Evolutionary conservation across 75 land plant genomes (phyloP).

Genomic region (Azolla pinnata): DNA sequence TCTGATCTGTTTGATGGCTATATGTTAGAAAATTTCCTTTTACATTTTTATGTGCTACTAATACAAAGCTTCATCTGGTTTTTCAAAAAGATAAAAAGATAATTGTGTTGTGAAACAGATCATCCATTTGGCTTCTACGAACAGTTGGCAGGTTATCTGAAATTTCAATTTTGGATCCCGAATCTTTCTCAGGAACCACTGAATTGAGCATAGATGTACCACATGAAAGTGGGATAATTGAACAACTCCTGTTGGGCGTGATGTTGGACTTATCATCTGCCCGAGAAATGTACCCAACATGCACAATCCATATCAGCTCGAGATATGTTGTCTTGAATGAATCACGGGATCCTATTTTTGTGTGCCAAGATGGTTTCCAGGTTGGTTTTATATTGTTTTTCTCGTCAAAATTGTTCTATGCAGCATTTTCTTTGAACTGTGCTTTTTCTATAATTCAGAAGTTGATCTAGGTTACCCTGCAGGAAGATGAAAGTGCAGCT

Average conservation of each 20-base stretch:
- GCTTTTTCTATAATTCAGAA: not conserved
- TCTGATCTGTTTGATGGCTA: too few relatives aligned
- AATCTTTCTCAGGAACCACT: constrained; percentile 62
- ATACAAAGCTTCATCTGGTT: too few relatives aligned
- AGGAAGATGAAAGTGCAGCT: constrained; percentile 45
- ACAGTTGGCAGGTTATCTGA: constrained; percentile 34
- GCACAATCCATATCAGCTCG: constrained; percentile 40
- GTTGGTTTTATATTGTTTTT: constrained; percentile 22
- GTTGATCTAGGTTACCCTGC: constrained; percentile 3
- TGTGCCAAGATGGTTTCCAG: constrained; percentile 72
- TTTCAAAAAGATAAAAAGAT: too few relatives aligned
- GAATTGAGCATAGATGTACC: constrained; percentile 48
- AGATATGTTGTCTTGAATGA: constrained; percentile 67
- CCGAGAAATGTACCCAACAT: constrained; percentile 44
- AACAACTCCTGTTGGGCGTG: constrained; percentile 51
- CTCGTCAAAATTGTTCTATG: not conserved
- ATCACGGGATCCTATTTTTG: constrained; percentile 36
- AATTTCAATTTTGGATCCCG: constrained; percentile 46
- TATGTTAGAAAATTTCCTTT: too few relatives aligned
- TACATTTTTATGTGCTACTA: too few relatives aligned
- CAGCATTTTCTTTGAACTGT: not conserved
- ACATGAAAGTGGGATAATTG: constrained; percentile 20
- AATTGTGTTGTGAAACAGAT: constrained; percentile 33
- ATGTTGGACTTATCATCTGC: constrained; percentile 26
- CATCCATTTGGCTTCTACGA: constrained; percentile 36